These are phyloP conservation scores for Penicillium sp. DNA, from an alignment of 2,329 filamentous ascomycete species.

Conservation along the genomic window DNA sequence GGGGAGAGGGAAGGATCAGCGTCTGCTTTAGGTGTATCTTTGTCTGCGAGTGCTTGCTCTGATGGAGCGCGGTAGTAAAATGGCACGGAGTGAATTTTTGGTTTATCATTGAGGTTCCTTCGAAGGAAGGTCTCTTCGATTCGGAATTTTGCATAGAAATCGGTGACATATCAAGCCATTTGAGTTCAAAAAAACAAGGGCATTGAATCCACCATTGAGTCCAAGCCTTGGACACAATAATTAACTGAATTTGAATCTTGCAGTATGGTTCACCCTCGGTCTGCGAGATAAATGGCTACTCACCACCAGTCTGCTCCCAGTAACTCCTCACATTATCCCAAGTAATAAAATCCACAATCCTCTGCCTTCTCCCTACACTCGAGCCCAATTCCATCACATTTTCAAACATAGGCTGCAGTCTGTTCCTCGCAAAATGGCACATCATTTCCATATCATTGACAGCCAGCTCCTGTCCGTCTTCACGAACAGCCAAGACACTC, in stretches of 20 bases:
- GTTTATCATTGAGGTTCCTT: too few relatives aligned
- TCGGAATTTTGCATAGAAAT: too few relatives aligned
- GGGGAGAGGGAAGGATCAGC: neutral
- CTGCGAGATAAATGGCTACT: neutral
- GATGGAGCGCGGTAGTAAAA: too few relatives aligned
- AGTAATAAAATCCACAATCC: neutral
- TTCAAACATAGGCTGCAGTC: neutral
- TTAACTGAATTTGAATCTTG: neutral
- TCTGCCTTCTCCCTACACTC: neutral
- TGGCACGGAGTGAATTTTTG: too few relatives aligned
- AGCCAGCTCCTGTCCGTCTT: too few relatives aligned
- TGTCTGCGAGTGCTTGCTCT: neutral
- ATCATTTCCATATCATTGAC: neutral
- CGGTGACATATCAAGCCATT: too few relatives aligned
- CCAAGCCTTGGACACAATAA: too few relatives aligned
- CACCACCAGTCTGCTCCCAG: neutral
- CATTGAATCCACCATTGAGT: too few relatives aligned
- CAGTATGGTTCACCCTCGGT: neutral
- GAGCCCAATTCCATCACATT: neutral
- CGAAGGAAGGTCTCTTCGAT: too few relatives aligned
- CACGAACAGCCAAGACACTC: too few relatives aligned
- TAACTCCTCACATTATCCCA: neutral
- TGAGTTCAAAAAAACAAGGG: too few relatives aligned
- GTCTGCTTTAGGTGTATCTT: neutral
- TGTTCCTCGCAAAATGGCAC: neutral